Conservation (phyloP, 23 red algal genomes). For the Chondrus crispus region DNA sequence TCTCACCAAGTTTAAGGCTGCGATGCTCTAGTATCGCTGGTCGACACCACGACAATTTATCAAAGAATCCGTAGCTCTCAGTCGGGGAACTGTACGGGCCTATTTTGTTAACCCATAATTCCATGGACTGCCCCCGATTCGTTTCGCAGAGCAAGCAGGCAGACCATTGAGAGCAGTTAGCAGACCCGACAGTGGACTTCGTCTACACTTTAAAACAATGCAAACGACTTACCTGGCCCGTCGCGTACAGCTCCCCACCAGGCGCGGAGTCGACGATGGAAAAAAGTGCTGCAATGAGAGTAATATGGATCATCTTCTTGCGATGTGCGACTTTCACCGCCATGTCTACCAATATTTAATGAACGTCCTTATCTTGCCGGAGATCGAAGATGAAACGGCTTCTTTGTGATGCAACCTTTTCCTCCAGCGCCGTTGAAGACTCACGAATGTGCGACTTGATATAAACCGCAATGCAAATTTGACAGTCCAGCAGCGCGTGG, state of each 20-base stretch:
- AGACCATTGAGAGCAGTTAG: background rate
- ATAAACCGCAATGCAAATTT: no score
- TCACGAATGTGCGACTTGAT: no score
- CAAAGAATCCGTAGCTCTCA: conserved; percentile 58
- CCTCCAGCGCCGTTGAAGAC: no score
- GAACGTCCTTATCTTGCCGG: no score
- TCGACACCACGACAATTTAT: conserved; percentile 53
- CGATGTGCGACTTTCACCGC: no score
- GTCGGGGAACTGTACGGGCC: conserved; percentile 63
- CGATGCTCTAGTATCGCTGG: conserved; percentile 43
- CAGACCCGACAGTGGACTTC: background rate
- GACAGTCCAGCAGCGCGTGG: no score
- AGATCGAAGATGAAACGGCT: no score
- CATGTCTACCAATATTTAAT: no score
- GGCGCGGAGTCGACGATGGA: no score
- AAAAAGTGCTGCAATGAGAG: no score
- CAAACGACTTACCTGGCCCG: background rate
- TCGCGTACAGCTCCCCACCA: background rate
- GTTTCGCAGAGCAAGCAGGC: background rate
- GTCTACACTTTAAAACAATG: background rate
- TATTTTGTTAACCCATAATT: conserved; percentile 67
- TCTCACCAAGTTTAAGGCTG: conserved; percentile 48
- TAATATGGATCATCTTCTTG: no score
- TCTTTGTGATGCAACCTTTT: no score
- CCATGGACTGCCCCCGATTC: background rate